These are phyloP conservation scores for Nothophaeocryptopus gaeumannii DNA, from an alignment of 2,329 filamentous ascomycete genomes.

Conservation along the genomic window DNA sequence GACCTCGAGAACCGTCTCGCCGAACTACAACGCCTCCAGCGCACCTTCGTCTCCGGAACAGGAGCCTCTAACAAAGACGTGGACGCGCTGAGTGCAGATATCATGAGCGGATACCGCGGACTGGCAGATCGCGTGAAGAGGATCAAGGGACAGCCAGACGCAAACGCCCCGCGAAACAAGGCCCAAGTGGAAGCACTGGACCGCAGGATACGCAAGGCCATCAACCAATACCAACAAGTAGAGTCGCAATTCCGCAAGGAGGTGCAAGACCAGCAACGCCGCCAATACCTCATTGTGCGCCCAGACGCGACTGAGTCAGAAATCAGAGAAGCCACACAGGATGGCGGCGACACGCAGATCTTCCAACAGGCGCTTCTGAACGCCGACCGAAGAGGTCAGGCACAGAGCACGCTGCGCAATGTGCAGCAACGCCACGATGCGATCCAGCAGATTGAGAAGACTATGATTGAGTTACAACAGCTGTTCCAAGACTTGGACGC, in stretches of 20 bases:
- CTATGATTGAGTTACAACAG: constrained; percentile 82
- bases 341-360: constrained; percentile 69
- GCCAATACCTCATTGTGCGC: constrained; percentile 78
- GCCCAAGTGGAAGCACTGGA: constrained; percentile 80
- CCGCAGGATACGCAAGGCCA: constrained; percentile 73
- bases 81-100: constrained; percentile 70
- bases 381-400: constrained; percentile 76
- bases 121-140: constrained; percentile 75
- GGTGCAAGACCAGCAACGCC: constrained; percentile 76
- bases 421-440: constrained; percentile 81
- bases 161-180: constrained; percentile 68
- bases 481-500: constrained; percentile 88
- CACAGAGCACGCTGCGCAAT: constrained; percentile 72
- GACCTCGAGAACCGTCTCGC: constrained; percentile 70
- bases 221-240: constrained; percentile 75
- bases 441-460: constrained; percentile 86
- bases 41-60: constrained; percentile 67
- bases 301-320: constrained; percentile 74
- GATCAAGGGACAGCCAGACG: constrained; percentile 76
- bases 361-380: constrained; percentile 85
- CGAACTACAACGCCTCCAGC: constrained; percentile 68
- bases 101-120: constrained; percentile 77
- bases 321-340: constrained; percentile 72
- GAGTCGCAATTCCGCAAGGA: constrained; percentile 79
- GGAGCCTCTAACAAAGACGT: constrained; percentile 63